A percentile compares a stretch with the other conserved stretches of the same genome.
phyloP scores from a whole-genome alignment of 208 protist species.

The Leishmania arabica region DNA sequence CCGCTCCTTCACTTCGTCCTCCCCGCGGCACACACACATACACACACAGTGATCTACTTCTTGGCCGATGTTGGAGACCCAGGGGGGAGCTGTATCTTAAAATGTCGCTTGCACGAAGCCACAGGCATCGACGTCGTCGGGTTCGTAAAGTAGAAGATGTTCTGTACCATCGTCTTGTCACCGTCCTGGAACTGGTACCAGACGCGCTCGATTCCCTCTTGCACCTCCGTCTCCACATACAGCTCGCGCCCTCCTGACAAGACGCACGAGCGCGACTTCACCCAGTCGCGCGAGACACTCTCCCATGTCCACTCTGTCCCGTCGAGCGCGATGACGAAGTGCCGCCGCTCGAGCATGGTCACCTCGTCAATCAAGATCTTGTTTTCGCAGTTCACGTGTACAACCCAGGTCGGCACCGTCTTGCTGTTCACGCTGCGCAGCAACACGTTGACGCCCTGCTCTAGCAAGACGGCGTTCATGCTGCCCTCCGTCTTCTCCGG shows the following conservation, averaged over 20 bases:
- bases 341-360: constrained; percentile 30
- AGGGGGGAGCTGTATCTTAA: constrained; percentile 26
- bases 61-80: constrained; percentile 13
- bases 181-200: constrained; percentile 44
- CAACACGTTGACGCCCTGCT: constrained; percentile 49
- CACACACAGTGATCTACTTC: background rate
- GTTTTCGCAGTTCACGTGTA: constrained; percentile 30
- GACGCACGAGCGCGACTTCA: constrained; percentile 49
- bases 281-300: constrained; percentile 33
- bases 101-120: constrained; percentile 38
- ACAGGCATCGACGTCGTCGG: constrained; percentile 18
- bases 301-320: constrained; percentile 38
- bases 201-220: constrained; percentile 40
- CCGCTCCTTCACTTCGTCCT: background rate
- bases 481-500: constrained; percentile 35
- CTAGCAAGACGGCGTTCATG: constrained; percentile 40
- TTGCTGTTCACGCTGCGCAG: constrained; percentile 52
- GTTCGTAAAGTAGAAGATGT: constrained; percentile 35
- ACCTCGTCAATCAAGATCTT: constrained; percentile 24
- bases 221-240: constrained; percentile 47
- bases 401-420: constrained; percentile 27
- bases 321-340: constrained; percentile 24
- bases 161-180: constrained; percentile 45
- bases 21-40: background rate
- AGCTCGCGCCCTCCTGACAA: constrained; percentile 37